Conservation (phyloP, 495 filamentous ascomycete genomes). For the Penicillium cinerascens region DNA sequence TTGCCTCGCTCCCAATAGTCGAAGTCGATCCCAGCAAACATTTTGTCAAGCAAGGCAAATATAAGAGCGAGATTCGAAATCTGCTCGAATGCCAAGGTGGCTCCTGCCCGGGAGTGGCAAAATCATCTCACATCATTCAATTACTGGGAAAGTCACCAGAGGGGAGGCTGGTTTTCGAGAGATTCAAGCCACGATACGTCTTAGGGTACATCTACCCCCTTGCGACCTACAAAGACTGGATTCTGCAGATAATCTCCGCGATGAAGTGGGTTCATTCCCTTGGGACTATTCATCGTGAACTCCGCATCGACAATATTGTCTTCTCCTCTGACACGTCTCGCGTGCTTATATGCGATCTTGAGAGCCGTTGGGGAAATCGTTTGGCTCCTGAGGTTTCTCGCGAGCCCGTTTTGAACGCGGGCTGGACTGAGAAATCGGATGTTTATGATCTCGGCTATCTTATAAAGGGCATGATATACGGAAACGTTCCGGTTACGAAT, state of each 20-base stretch:
- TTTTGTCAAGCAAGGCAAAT: not conserved
- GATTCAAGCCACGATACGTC: no score
- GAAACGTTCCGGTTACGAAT: not conserved
- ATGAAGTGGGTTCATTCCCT: not conserved
- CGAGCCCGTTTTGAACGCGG: not conserved
- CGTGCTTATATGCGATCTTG: conserved; percentile 1
- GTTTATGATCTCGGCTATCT: conserved; percentile 1
- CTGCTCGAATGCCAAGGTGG: not conserved
- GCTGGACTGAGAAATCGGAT: not conserved
- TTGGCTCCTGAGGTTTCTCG: not conserved
- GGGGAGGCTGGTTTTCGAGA: not conserved
- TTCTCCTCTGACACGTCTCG: not conserved
- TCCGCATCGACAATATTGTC: not conserved
- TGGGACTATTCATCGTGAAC: not conserved
- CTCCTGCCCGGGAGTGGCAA: not conserved
- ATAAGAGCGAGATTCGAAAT: not conserved
- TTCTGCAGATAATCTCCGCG: not conserved
- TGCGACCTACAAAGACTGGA: not conserved
- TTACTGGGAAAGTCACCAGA: not conserved
- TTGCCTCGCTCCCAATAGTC: not conserved
- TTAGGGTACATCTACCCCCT: not conserved
- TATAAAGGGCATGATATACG: conserved; percentile 1
- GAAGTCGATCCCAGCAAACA: not conserved
- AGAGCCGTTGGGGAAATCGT: conserved; percentile 2
- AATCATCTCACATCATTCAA: not conserved